These are phyloP conservation scores for Aquilaria yunnanensis DNA, from an alignment of 345 rosid genomes.

Conservation along the genomic window DNA sequence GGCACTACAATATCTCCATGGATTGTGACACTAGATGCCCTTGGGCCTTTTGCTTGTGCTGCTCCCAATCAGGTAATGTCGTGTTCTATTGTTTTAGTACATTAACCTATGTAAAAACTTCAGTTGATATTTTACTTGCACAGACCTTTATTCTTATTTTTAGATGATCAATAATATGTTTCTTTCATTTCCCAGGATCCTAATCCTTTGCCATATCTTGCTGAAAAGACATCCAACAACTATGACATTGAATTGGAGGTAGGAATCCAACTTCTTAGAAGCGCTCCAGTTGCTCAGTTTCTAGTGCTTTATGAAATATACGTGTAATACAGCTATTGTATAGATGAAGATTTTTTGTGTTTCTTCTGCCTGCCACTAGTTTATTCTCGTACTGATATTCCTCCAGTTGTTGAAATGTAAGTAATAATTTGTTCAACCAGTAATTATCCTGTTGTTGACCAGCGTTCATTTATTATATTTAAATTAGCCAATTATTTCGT, in stretches of 20 bases:
- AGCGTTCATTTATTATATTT: not conserved
- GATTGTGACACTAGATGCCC: conserved; percentile 97
- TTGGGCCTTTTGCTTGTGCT: conserved; percentile 76
- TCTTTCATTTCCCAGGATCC: conserved; percentile 51
- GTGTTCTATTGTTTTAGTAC: conserved; percentile 13
- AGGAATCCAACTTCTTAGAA: conserved; percentile 9
- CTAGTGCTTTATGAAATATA: not conserved
- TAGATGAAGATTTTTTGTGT: no score
- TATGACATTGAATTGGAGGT: conserved; percentile 83
- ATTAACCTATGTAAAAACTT: not conserved
- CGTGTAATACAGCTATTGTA: no score
- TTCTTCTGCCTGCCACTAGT: no score
- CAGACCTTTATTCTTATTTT: not conserved
- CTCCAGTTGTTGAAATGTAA: no score
- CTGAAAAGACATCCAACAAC: conserved; percentile 64
- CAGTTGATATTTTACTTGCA: no score
- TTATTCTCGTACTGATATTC: no score
- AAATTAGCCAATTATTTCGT: not conserved
- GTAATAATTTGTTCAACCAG: no score
- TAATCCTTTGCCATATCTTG: conserved; percentile 66
- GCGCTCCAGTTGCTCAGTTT: not conserved
- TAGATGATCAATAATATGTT: not conserved
- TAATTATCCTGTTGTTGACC: not conserved
- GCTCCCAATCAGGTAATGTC: conserved; percentile 87
- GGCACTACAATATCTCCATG: conserved; percentile 97